Percentiles rank a stretch among this genome's conserved stretches.
Conservation (phyloP, 139 green algal genomes). For the Haematococcus sp. region DNA sequence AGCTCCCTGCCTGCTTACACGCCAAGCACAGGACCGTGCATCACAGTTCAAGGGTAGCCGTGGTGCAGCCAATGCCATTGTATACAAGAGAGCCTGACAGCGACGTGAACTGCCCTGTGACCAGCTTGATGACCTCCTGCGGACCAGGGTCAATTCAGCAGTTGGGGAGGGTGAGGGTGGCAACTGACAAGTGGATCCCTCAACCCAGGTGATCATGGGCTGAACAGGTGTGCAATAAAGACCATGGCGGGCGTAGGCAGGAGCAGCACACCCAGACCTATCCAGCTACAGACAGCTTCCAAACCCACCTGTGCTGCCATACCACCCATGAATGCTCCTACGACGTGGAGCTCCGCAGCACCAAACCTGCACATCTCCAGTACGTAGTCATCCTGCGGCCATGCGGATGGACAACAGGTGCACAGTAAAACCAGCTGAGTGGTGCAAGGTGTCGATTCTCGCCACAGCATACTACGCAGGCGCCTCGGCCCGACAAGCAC, state of each 20-base stretch:
- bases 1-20: no score
- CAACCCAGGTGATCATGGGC: no score
- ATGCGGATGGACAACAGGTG: not conserved
- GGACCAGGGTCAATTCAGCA: not conserved
- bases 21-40: no score
- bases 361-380: slow-evolving; percentile 69
- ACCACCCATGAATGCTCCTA: slow-evolving; percentile 89
- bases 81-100: slow-evolving; percentile 80
- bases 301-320: slow-evolving; percentile 68
- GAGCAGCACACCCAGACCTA: no score
- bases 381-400: slow-evolving; percentile 58
- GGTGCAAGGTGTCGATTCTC: no score
- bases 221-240: no score
- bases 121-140: slow-evolving; percentile 96
- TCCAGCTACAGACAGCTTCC: no score
- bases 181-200: no score
- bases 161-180: not conserved
- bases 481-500: no score
- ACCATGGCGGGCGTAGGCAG: no score
- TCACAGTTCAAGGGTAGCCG: slow-evolving; percentile 41
- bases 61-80: slow-evolving; percentile 78
- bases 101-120: slow-evolving; percentile 92
- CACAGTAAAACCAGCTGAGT: slow-evolving; percentile 45
- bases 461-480: no score
- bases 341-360: slow-evolving; percentile 78